Conservation (phyloP, 306 rosid genomes). For the Dalbergia oliveri region DNA sequence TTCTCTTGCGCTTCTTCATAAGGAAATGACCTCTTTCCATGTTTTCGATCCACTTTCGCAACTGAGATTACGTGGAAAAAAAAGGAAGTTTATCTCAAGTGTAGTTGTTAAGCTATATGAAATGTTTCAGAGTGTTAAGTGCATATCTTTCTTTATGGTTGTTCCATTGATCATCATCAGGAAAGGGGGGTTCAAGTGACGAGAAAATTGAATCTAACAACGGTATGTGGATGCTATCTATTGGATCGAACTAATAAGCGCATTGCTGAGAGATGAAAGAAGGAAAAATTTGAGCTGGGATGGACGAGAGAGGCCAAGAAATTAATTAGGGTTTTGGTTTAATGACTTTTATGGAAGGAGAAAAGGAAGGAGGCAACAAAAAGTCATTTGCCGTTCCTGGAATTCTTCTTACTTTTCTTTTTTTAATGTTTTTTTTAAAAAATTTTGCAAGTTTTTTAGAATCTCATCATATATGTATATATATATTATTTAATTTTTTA, state of each 20-base stretch:
- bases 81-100: no score
- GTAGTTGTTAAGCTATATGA: neutral
- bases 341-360: neutral
- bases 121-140: neutral
- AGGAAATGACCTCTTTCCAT: constrained; percentile 63
- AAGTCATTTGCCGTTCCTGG: neutral
- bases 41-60: constrained; percentile 59
- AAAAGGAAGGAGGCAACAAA: neutral
- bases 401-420: neutral
- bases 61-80: neutral
- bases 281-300: no score
- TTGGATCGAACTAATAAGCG: neutral
- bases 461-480: neutral
- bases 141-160: neutral
- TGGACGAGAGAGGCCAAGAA: no score
- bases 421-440: no score
- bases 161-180: neutral
- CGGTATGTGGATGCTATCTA: neutral
- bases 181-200: no score
- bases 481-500: no score
- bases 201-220: neutral
- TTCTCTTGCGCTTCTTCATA: constrained; percentile 60
- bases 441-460: no score
- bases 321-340: neutral
- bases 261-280: neutral